Percentiles rank a stretch among this genome's conserved stretches.
These are phyloP conservation scores for Zygoascus meyerae DNA, from an alignment of 1,139 yeast species.

Conservation along the genomic window DNA sequence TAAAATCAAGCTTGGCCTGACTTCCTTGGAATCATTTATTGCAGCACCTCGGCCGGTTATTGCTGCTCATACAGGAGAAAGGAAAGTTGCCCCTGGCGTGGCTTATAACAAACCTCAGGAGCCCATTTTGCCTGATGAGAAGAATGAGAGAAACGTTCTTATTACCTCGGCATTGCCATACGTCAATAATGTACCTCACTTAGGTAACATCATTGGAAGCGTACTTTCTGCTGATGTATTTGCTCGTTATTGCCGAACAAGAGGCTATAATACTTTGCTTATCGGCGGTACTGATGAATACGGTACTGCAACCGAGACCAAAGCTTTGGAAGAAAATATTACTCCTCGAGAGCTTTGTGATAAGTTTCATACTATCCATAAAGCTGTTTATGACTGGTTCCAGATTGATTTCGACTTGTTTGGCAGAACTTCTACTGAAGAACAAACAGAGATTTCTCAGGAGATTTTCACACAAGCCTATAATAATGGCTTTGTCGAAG, in stretches of 20 bases:
- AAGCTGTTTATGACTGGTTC: conserved; percentile 93
- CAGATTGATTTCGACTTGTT: conserved; percentile 90
- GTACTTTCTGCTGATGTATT: conserved; percentile 93
- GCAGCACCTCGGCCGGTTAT: conserved; percentile 40
- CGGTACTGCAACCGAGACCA: conserved; percentile 99
- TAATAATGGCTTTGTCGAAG: conserved; percentile 74
- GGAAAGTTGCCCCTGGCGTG: conserved; percentile 35
- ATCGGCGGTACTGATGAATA: conserved; percentile 98
- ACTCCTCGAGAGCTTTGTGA: conserved; percentile 86
- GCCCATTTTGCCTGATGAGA: conserved; percentile 50
- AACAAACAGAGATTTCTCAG: conserved; percentile 94
- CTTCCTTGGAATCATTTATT: conserved; percentile 24
- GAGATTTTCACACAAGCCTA: conserved; percentile 74
- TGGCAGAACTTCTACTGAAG: conserved; percentile 90
- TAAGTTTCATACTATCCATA: conserved; percentile 80
- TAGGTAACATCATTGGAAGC: conserved; percentile 94
- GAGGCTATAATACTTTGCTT: conserved; percentile 80
- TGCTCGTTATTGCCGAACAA: conserved; percentile 81
- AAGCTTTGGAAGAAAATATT: conserved; percentile 89
- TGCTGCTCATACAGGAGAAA: conserved; percentile 54
- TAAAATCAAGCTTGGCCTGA: conserved; percentile 12
- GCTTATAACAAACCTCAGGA: conserved; percentile 29
- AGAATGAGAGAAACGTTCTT: conserved; percentile 69
- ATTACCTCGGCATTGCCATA: conserved; percentile 96
- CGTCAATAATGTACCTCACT: conserved; percentile 95